Conservation (phyloP, 371 early-diverging fungal species). For the Mucor velutinosus region DNA sequence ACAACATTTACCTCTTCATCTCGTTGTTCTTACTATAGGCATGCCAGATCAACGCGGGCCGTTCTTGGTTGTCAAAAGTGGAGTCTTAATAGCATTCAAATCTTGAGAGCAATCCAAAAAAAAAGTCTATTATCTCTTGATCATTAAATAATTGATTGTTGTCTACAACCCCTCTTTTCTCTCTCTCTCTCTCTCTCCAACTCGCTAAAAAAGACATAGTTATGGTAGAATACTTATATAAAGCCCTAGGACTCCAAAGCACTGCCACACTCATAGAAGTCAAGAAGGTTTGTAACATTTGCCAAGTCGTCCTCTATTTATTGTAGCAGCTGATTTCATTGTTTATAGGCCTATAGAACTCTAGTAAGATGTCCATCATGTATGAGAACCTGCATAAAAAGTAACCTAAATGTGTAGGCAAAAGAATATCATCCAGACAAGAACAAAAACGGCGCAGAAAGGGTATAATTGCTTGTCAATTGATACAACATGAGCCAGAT, state of each 20-base stretch:
- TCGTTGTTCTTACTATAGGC: too few relatives aligned
- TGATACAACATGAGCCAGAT: not conserved
- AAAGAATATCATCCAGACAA: conserved; percentile 19
- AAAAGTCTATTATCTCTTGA: too few relatives aligned
- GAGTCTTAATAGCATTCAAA: too few relatives aligned
- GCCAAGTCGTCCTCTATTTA: too few relatives aligned
- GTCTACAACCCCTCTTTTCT: not conserved
- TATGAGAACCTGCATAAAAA: too few relatives aligned
- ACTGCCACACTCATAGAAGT: not conserved
- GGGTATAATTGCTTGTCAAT: not conserved
- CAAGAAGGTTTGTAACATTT: not conserved
- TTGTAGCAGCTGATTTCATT: too few relatives aligned
- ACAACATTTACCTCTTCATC: too few relatives aligned
- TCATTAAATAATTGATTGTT: not conserved
- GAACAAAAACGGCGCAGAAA: conserved; percentile 14
- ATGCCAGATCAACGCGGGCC: too few relatives aligned
- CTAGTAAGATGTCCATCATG: not conserved
- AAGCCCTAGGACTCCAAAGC: not conserved
- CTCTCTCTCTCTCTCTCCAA: not conserved
- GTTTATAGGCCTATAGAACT: conserved; percentile 1
- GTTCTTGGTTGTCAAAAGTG: too few relatives aligned
- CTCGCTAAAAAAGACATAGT: not conserved
- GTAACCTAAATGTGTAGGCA: not conserved
- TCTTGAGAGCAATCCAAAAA: too few relatives aligned
- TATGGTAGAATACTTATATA: conserved; percentile 4